These are phyloP conservation scores for Pseudoscleropodium purum DNA, from an alignment of 225 moss, liverwort and hornwort genomes.

Conservation along the genomic window DNA sequence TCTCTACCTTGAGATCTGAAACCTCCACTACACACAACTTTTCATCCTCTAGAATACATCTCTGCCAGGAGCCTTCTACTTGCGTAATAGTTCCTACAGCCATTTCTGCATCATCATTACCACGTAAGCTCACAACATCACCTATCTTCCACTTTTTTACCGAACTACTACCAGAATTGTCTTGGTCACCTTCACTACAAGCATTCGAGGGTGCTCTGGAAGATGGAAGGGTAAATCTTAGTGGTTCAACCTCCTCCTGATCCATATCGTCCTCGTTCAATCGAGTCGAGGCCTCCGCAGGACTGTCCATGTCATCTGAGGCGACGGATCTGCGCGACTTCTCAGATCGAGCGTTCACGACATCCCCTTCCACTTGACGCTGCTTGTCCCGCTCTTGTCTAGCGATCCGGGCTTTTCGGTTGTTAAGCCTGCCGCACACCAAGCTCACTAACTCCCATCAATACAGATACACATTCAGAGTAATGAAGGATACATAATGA, in stretches of 20 bases:
- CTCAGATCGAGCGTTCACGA: conserved; percentile 27
- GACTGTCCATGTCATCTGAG: conserved; percentile 54
- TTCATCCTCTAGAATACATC: conserved; percentile 54
- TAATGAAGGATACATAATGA: neutral
- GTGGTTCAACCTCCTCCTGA: conserved; percentile 27
- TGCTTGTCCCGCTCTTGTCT: conserved; percentile 85
- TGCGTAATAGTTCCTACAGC: conserved; percentile 56
- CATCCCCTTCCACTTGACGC: conserved; percentile 55
- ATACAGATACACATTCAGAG: conserved; percentile 43
- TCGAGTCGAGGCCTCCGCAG: conserved; percentile 48
- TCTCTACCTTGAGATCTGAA: conserved; percentile 69
- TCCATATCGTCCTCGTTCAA: conserved; percentile 48
- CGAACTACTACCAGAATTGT: conserved; percentile 22
- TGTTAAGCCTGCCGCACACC: conserved; percentile 90
- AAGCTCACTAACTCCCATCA: conserved; percentile 60
- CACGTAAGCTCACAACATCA: conserved; percentile 59
- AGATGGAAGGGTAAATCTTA: conserved; percentile 8
- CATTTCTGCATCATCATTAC: conserved; percentile 62
- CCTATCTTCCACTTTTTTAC: conserved; percentile 48
- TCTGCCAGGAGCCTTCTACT: conserved; percentile 65
- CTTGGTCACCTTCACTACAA: conserved; percentile 30
- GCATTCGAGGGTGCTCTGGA: conserved; percentile 26
- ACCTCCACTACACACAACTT: conserved; percentile 76
- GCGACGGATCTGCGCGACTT: conserved; percentile 71
- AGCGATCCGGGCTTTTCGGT: conserved; percentile 96